Evolutionary conservation across 257 asterid genomes (phyloP).

Genomic region (Paraleonurus japonicus): DNA sequence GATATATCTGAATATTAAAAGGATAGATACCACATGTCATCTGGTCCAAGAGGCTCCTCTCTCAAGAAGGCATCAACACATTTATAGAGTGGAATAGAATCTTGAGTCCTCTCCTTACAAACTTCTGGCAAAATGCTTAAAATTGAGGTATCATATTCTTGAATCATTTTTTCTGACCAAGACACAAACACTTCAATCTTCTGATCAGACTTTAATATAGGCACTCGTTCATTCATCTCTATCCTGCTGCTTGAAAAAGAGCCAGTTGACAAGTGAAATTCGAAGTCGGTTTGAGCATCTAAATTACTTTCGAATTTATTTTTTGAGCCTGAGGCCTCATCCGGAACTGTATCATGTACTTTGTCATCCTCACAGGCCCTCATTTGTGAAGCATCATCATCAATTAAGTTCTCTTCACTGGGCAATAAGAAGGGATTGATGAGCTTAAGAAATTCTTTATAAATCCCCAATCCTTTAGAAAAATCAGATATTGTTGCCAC

Average conservation of each 20-base stretch:
- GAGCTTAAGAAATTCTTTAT: constrained; percentile 47
- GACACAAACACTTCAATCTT: constrained; percentile 40
- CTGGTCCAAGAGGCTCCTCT: constrained; percentile 87
- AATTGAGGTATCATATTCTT: constrained; percentile 40
- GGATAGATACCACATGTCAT: constrained; percentile 61
- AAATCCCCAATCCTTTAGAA: constrained; percentile 52
- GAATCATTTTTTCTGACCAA: constrained; percentile 57
- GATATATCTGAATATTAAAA: neutral
- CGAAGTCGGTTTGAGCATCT: constrained; percentile 30
- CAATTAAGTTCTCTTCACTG: constrained; percentile 32
- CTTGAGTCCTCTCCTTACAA: constrained; percentile 38
- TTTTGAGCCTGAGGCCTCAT: constrained; percentile 27
- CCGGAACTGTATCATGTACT: constrained; percentile 26
- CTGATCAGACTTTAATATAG: neutral
- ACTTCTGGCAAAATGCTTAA: constrained; percentile 50
- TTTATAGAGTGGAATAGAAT: constrained; percentile 48
- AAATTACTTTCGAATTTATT: constrained; percentile 20
- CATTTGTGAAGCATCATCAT: constrained; percentile 26
- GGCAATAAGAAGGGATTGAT: constrained; percentile 48
- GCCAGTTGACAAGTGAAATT: constrained; percentile 31
- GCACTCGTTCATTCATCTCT: constrained; percentile 51
- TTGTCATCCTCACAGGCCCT: constrained; percentile 32
- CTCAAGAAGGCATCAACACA: constrained; percentile 68
- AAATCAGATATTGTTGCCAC: constrained; percentile 50
- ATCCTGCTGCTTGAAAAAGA: constrained; percentile 22